Percentiles rank a stretch among this genome's conserved stretches.
phyloP scores from a whole-genome alignment of 2,329 filamentous ascomycete genomes.

The Shiraia sp. region DNA sequence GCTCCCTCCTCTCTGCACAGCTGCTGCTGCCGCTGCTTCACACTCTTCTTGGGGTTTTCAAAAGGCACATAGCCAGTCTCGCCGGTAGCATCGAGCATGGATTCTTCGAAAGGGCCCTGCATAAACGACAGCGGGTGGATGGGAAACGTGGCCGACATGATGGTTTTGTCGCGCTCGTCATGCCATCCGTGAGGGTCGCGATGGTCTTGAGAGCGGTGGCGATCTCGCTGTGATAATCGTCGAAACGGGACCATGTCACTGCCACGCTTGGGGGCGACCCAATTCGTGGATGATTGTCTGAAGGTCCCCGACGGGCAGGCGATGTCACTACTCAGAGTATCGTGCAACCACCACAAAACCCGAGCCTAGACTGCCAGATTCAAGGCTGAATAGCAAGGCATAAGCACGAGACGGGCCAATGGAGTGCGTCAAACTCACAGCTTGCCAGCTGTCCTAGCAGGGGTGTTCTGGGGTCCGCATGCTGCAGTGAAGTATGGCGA shows the following conservation, averaged over 20 bases:
- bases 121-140: constrained; percentile 74
- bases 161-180: constrained; percentile 37
- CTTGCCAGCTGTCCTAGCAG: constrained; percentile 21
- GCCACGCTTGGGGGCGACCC: constrained; percentile 6
- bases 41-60: constrained; percentile 47
- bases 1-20: constrained; percentile 65
- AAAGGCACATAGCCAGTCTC: constrained; percentile 38
- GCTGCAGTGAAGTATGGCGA: constrained; percentile 12
- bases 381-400: constrained; percentile 28
- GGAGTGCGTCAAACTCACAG: neutral
- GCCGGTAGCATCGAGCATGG: constrained; percentile 69
- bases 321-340: constrained; percentile 24
- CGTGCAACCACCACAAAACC: constrained; percentile 28
- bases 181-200: constrained; percentile 37
- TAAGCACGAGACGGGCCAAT: constrained; percentile 23
- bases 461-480: constrained; percentile 22
- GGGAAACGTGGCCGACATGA: constrained; percentile 49
- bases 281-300: constrained; percentile 6
- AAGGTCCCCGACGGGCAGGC: constrained; percentile 16
- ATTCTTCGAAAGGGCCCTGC: constrained; percentile 83
- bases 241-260: constrained; percentile 30
- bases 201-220: constrained; percentile 21
- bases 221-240: constrained; percentile 22
- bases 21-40: constrained; percentile 41
- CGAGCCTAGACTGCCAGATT: constrained; percentile 22